These are phyloP conservation scores for Vaccinium vitisidaea DNA, from an alignment of 148 eudicot genomes.

Conservation along the genomic window DNA sequence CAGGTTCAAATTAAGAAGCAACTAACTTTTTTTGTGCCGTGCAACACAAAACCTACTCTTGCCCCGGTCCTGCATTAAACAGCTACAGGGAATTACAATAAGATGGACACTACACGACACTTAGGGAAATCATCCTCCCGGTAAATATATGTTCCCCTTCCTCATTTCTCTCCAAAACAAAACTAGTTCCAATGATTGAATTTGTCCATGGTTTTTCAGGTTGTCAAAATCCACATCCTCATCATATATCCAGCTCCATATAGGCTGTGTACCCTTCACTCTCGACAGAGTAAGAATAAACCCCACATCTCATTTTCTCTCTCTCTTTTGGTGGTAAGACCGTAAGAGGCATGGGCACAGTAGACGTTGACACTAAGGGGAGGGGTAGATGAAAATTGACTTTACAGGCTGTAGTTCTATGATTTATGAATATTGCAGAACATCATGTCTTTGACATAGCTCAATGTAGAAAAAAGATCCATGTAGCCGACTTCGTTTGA, in stretches of 20 bases:
- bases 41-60: neutral
- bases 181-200: neutral
- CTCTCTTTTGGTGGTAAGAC: neutral
- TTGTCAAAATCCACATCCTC: conserved; percentile 26
- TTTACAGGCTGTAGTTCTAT: no score
- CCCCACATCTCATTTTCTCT: neutral
- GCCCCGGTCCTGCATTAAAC: neutral
- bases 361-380: no score
- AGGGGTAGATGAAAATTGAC: no score
- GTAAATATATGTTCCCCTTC: conserved; percentile 2
- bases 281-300: conserved; percentile 43
- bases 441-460: no score
- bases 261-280: conserved; percentile 33
- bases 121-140: conserved; percentile 17
- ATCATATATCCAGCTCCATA: conserved; percentile 24
- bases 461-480: no score
- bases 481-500: no score
- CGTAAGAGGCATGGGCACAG: no score
- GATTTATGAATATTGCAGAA: no score
- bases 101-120: conserved; percentile 11
- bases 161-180: neutral
- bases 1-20: neutral
- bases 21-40: neutral
- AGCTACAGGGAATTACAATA: neutral
- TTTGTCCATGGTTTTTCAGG: conserved; percentile 28